Evolutionary conservation across 2,329 filamentous ascomycete species (phyloP), one percentile per base, ranked within the genome.

Genomic region (Fusarium hostae): DNA sequence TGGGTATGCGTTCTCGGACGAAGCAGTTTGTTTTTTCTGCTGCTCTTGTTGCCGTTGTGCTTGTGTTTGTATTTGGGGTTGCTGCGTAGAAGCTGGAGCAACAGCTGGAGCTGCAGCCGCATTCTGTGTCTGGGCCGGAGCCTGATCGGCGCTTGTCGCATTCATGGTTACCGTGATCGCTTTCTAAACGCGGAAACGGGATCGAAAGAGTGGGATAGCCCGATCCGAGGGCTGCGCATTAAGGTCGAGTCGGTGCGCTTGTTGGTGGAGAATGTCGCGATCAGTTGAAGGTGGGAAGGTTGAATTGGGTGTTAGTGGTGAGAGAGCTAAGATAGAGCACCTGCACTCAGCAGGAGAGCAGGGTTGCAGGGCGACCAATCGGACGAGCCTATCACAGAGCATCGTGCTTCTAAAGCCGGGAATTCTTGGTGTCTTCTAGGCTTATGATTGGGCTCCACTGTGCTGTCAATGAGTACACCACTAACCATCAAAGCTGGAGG

Each of bases 121-220:
- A 74, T 66, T 22, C 37, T 54, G 60, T 58, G 64, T 67, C 45
- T 59, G 52, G 44, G 70, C 62, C 55, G 60, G 54, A 67, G 66
- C 66, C 63, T 73, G 69, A 43, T 63, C 70, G 51, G 63, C 62
- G 54, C 45, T 74, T 51, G 72, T 77, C 74, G 75, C 71, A 75
- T 78, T 73, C 76, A 78, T 78, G 50, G 52, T 72, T 45, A 48
- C 67, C 55, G 63, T 68, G 52, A 58, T 66, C 61, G 69, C 66
- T 69, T 66, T 64, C 51, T 58, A 39, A 47, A 62, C 34, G 52
- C 48, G 52, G 39, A 54, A 54, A 63, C 34, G 59, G 64, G 51
- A 55, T 70, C 41, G 40, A 61, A 60, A 56, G 61, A 68, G 55
- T 70, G 40, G 24, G 55, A 56, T 39, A 59, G 56, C 61, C 64